Evolutionary conservation across 371 early-diverging fungal genomes (phyloP).

Genomic region (Globomyces sp.): DNA sequence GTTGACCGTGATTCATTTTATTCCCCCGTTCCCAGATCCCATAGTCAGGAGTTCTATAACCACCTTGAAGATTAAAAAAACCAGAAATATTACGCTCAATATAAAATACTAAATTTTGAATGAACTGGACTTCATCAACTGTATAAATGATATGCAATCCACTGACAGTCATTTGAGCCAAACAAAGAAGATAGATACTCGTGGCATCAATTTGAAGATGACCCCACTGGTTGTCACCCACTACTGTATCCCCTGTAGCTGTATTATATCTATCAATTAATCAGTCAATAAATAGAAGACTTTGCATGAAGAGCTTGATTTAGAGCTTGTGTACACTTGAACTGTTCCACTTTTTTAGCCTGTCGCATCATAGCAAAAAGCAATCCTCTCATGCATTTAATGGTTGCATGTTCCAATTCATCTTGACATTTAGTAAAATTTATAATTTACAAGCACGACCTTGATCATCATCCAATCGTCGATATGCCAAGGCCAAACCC

Average conservation of each 20-base stretch:
- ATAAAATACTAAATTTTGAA: conserved; percentile 89
- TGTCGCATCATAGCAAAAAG: conserved; percentile 89
- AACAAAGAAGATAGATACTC: conserved; percentile 71
- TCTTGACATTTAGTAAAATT: conserved; percentile 40
- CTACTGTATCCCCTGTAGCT: conserved; percentile 79
- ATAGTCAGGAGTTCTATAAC: conserved; percentile 79
- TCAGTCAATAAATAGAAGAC: conserved; percentile 6
- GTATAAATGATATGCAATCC: conserved; percentile 78
- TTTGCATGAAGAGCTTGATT: conserved; percentile 83
- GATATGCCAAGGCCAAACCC: conserved; percentile 82
- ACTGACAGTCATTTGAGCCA: conserved; percentile 85
- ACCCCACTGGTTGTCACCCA: conserved; percentile 83
- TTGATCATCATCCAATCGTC: conserved; percentile 76
- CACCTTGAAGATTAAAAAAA: conserved; percentile 29
- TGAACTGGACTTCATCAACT: conserved; percentile 85
- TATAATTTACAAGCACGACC: conserved; percentile 69
- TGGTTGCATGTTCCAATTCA: conserved; percentile 80
- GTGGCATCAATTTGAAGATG: conserved; percentile 78
- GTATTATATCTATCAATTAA: conserved; percentile 62
- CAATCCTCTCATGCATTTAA: conserved; percentile 82
- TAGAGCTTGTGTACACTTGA: conserved; percentile 73
- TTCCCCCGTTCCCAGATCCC: conserved; percentile 92
- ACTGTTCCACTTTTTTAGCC: conserved; percentile 75
- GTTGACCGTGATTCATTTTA: conserved; percentile 84
- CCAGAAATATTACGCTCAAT: conserved; percentile 52